Base-by-base conservation (phyloP, 2,329 filamentous ascomycete species). In the Cladorrhinum sp. region DNA sequence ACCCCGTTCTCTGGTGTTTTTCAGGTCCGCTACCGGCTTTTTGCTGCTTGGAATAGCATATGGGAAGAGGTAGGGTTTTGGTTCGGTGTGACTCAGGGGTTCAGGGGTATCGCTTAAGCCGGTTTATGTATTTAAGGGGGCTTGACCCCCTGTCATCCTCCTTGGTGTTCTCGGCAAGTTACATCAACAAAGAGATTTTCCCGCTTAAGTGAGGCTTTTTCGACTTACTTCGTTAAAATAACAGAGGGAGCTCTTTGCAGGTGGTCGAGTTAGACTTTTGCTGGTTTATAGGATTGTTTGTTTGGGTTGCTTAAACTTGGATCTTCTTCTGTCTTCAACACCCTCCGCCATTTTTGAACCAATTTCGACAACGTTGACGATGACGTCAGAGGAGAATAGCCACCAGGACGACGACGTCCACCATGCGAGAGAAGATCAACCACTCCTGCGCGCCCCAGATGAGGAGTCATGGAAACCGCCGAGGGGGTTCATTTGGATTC, bases 401-500 rank as follows among this genome's bases (percentile, higher is more conserved):
- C 33, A 16, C 18, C 42, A 46, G n/a, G 42, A 46, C 30, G 36
- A 65, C 16, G 26, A 57, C 24, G 33, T 48, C 16, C 42, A 26
- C 16, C n/a, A 14, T 14, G 26, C 58, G 1, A 61, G 62, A 30
- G 67, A 69, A 36, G 65, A 70, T 53, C 67, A 68, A 16, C 65
- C 67, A 3, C 62, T 67, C 21, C 64, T 68, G 4, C 62, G 39
- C 4, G 57, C 65, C 7, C 66, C 65, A 1, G 62, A 63, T 10
- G 65, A 66, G 20, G 65, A 63, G 3, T 60, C 61, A 9, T 68
- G 66, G 66, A 62, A 60, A 23, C 64, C 59, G 12, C 65, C 62
- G 9, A 42, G 53, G 5, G 63, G 65, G n/a, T 86, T 87, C 64
- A 14, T 79, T 39, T 82, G 80, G 80, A 84, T 87, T 55, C 78